phyloP scores from a whole-genome alignment of 371 early-diverging fungal species.

The Nematocida major region DNA sequence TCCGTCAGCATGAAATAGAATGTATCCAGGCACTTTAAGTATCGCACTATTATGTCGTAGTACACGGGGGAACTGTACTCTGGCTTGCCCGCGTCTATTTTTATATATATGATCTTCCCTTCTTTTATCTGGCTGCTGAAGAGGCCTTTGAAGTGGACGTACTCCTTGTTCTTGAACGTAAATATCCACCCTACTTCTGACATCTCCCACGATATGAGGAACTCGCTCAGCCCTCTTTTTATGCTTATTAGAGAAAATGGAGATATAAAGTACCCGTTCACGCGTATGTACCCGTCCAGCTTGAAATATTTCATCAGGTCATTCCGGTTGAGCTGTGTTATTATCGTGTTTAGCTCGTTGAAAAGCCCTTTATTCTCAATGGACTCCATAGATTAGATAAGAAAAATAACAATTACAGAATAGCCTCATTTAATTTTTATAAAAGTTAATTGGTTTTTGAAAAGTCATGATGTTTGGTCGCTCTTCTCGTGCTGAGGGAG shows the following conservation, averaged over 20 bases:
- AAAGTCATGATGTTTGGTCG: neutral
- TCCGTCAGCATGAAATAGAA: conserved; percentile 47
- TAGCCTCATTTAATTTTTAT: neutral
- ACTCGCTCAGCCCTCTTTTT: conserved; percentile 28
- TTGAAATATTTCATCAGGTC: conserved; percentile 8
- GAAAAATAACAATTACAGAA: conserved; percentile 14
- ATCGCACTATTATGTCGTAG: conserved; percentile 22
- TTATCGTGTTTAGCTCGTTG: conserved; percentile 11
- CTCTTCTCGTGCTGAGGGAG: no score
- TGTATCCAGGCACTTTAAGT: conserved; percentile 49
- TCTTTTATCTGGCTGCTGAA: conserved; percentile 12
- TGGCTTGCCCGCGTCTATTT: conserved; percentile 11
- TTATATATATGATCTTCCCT: conserved; percentile 15
- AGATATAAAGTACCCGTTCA: conserved; percentile 39
- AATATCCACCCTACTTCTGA: conserved; percentile 34
- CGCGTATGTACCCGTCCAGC: conserved; percentile 29
- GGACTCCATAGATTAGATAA: conserved; percentile 10
- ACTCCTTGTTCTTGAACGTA: neutral
- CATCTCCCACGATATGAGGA: conserved; percentile 35
- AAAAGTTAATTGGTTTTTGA: neutral
- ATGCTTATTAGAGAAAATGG: conserved; percentile 49
- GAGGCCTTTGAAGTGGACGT: conserved; percentile 7
- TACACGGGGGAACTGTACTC: neutral
- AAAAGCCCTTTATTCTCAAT: neutral
- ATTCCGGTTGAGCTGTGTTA: neutral